Conservation (phyloP, 495 filamentous ascomycete species). For the Gamarada debralockiae region DNA sequence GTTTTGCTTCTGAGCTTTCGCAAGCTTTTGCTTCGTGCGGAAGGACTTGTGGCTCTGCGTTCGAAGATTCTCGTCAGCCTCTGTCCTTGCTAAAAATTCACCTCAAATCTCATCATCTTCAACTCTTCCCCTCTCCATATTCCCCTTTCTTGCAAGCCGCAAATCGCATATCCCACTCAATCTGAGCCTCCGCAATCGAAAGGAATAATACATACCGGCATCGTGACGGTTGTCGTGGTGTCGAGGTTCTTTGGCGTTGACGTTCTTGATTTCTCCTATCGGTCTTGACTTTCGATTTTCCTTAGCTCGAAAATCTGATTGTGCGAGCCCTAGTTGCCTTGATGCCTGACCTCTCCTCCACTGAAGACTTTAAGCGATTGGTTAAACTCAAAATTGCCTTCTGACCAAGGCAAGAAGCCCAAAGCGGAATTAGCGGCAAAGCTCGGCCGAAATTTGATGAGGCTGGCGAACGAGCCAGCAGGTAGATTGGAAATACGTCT, state of each 20-base stretch:
- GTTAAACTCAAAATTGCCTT: too few relatives aligned
- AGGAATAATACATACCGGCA: constrained; percentile 65
- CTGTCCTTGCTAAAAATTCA: constrained; percentile 8
- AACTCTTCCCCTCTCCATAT: not conserved
- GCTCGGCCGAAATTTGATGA: not conserved
- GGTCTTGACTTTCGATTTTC: not conserved
- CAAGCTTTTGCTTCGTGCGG: constrained; percentile 99
- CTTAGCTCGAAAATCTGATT: too few relatives aligned
- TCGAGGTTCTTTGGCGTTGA: constrained; percentile 19
- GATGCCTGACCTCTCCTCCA: too few relatives aligned
- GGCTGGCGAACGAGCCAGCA: too few relatives aligned
- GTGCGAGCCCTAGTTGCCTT: too few relatives aligned
- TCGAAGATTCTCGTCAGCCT: constrained; percentile 26
- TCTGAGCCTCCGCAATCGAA: not conserved
- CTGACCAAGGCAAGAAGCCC: too few relatives aligned
- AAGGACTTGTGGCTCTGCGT: constrained; percentile 98
- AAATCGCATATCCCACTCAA: not conserved
- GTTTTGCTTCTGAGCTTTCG: constrained; percentile 99
- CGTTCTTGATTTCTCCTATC: constrained; percentile 3
- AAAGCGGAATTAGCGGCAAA: too few relatives aligned
- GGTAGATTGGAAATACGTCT: constrained; percentile 9
- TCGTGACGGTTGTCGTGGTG: constrained; percentile 57
- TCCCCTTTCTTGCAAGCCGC: too few relatives aligned
- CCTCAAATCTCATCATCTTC: not conserved
- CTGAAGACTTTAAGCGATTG: too few relatives aligned